phyloP scores from a whole-genome alignment of 257 asterid species.

The Lithospermum erythrorhizon region DNA sequence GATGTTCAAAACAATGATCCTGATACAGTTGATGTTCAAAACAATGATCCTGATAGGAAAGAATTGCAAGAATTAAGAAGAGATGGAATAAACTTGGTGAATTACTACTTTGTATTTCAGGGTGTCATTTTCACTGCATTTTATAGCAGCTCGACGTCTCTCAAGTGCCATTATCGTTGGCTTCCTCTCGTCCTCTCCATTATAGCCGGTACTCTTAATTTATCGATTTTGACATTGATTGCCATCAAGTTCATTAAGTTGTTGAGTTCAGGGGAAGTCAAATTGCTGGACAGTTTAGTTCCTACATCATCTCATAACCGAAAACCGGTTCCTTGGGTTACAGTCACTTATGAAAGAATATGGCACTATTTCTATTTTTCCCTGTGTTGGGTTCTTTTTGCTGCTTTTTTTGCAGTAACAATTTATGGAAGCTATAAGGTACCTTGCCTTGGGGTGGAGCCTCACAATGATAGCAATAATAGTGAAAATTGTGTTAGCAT shows the following conservation, averaged over 20 bases:
- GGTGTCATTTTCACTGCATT: conserved; percentile 23
- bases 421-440: conserved; percentile 17
- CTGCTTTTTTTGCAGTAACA: conserved; percentile 13
- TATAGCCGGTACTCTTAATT: conserved; percentile 10
- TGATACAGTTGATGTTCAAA: no score
- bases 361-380: conserved; percentile 9
- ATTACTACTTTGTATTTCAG: conserved; percentile 18
- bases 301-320: neutral
- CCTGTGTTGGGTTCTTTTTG: conserved; percentile 4
- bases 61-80: conserved; percentile 14
- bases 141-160: conserved; percentile 11
- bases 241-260: conserved; percentile 1
- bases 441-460: conserved; percentile 6
- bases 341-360: conserved; percentile 1
- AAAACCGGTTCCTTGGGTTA: neutral
- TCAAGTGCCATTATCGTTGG: conserved; percentile 24
- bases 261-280: neutral
- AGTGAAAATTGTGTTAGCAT: neutral
- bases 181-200: conserved; percentile 13
- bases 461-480: neutral
- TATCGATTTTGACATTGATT: no score
- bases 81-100: conserved; percentile 17
- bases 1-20: no score
- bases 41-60: neutral
- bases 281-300: neutral